These are phyloP conservation scores for Xylaria palmicola DNA, from an alignment of 495 filamentous ascomycete species.

Conservation along the genomic window DNA sequence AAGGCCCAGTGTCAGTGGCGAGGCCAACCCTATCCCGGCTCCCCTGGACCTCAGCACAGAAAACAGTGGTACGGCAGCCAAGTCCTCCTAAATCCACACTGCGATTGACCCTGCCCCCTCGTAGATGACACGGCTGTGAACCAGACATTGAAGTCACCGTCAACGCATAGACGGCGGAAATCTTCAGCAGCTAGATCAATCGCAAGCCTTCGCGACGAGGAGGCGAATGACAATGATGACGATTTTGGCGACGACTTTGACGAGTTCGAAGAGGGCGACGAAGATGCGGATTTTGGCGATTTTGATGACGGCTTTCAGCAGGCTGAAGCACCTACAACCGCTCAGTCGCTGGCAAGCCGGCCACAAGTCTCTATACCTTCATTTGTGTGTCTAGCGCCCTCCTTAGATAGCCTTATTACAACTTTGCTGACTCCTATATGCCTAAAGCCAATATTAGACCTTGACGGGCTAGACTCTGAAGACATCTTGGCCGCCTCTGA, in stretches of 20 bases:
- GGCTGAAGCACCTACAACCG: conserved; percentile 46
- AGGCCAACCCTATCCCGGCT: conserved; percentile 26
- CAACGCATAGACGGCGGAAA: conserved; percentile 33
- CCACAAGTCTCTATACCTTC: conserved; percentile 53
- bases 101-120: conserved; percentile 36
- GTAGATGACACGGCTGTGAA: conserved; percentile 38
- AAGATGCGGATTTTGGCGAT: conserved; percentile 79
- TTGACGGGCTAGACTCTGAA: conserved; percentile 57
- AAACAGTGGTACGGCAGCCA: conserved; percentile 35
- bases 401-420: conserved; percentile 28
- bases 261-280: conserved; percentile 84
- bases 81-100: conserved; percentile 36
- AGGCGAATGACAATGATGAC: conserved; percentile 45
- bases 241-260: conserved; percentile 90
- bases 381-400: conserved; percentile 42
- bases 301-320: conserved; percentile 87
- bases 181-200: conserved; percentile 39
- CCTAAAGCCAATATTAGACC: conserved; percentile 67
- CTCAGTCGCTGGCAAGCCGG: conserved; percentile 43
- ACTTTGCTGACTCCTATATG: conserved; percentile 32
- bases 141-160: conserved; percentile 32
- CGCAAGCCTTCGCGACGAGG: conserved; percentile 35
- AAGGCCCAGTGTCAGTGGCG: conserved; percentile 41
- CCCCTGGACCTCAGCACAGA: conserved; percentile 28
- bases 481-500: conserved; percentile 52